These are phyloP conservation scores for Pneumocystis oryctolagi DNA, from an alignment of 1,139 yeast genomes.

Conservation along the genomic window DNA sequence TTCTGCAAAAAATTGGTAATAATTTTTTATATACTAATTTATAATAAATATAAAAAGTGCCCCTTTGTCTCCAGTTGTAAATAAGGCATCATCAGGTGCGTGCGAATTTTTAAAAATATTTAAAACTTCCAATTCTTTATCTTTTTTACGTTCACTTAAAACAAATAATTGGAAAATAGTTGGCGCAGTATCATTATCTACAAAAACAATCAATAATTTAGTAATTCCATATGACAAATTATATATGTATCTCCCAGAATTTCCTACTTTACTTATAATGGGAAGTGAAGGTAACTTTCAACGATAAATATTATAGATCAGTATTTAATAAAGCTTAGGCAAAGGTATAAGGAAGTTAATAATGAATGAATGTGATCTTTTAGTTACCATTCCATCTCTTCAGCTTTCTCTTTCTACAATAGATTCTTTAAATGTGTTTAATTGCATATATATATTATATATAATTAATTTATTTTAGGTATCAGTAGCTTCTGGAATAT, in stretches of 20 bases:
- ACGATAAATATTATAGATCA: neutral
- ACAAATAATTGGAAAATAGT: slow-evolving; percentile 57
- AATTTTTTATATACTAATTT: neutral
- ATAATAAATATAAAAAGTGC: slow-evolving; percentile 33
- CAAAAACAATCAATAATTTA: neutral
- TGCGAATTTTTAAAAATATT: slow-evolving; percentile 56
- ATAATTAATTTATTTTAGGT: neutral
- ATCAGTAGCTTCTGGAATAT: neutral
- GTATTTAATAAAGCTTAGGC: neutral
- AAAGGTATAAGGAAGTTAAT: neutral
- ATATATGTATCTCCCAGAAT: neutral
- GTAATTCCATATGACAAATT: neutral
- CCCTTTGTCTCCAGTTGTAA: slow-evolving; percentile 57
- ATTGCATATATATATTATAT: neutral
- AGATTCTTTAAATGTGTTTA: neutral
- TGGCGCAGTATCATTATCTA: slow-evolving; percentile 36
- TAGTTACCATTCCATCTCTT: neutral
- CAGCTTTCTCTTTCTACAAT: neutral
- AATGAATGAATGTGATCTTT: neutral
- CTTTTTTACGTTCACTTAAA: slow-evolving; percentile 43
- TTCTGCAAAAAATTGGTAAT: slow-evolving; percentile 39
- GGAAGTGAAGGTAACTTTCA: neutral
- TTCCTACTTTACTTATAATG: neutral
- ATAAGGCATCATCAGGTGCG: slow-evolving; percentile 82
- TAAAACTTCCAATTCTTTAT: slow-evolving; percentile 41